Evolutionary conservation across 2,329 filamentous ascomycete species (phyloP), one percentile per base, ranked within the genome.

Genomic region (Pseudogymnoascus sp.): DNA sequence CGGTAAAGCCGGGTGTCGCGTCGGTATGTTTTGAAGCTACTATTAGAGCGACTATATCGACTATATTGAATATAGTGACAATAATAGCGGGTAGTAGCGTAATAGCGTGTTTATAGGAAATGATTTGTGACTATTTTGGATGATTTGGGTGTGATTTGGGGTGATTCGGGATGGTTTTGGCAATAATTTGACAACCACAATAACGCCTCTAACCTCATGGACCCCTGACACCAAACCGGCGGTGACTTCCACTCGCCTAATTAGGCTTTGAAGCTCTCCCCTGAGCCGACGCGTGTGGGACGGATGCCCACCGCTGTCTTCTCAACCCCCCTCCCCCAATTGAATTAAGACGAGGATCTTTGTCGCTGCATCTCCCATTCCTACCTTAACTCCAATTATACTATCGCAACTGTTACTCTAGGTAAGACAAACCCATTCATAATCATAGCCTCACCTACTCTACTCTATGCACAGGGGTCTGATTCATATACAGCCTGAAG

Each of bases 181-280:
- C 46, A 53, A 53, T 53, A 31, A 53, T n/a, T n/a, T 53, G 46
- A 53, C 46, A 53, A 53, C 46, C 25, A 16, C 46, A 53, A 31
- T 18, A 53, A 53, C 25, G 46, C 25, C 46, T 53, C 46, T 53
- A 53, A 53, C 46, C 46, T 53, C 8, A 53, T 31, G n/a, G 25
- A 53, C 46, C 46, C 46, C 46, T 53, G 46, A 7, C 46, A 53
- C 25, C 46, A 25, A 53, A 53, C 46, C 23, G 25, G 46, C 46
- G 46, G 46, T 31, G 25, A 53, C 46, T 53, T 53, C 46, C 46
- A 4, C 25, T 53, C 46, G 46, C 46, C 46, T 53, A 53, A 53
- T 53, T 53, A 53, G 46, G 46, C 46, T 53, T 53, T 53, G 46
- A 53, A 53, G 46, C 46, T 53, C 46, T 31, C 46, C 46, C 46